phyloP scores from a whole-genome alignment of 352 stramenopile species.

The Blastocystis sp. region DNA sequence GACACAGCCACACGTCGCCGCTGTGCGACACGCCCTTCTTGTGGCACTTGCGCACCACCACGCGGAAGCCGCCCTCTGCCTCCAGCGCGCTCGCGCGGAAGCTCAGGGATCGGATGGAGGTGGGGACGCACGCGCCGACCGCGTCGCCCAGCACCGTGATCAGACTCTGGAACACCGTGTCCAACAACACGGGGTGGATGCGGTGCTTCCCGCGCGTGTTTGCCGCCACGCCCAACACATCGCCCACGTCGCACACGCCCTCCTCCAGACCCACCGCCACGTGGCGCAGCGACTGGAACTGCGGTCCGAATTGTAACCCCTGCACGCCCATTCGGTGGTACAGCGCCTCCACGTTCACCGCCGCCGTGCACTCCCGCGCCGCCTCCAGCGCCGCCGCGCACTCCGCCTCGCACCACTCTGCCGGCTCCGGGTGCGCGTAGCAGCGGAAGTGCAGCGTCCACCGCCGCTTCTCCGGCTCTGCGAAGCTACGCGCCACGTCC shows the following conservation, averaged over 20 bases:
- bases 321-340: slow-evolving; percentile 39
- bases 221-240: neutral
- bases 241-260: slow-evolving; percentile 5
- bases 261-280: slow-evolving; percentile 30
- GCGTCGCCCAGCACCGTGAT: slow-evolving; percentile 51
- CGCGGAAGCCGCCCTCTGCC: neutral
- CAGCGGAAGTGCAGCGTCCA: slow-evolving; percentile 66
- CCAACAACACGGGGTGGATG: slow-evolving; percentile 48
- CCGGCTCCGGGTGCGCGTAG: slow-evolving; percentile 14
- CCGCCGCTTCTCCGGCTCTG: slow-evolving; percentile 31
- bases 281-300: slow-evolving; percentile 46
- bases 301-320: slow-evolving; percentile 54
- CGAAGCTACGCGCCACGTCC: slow-evolving; percentile 24
- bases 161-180: slow-evolving; percentile 60
- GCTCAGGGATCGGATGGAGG: slow-evolving; percentile 11
- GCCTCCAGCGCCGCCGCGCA: neutral
- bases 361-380: neutral
- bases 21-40: slow-evolving; percentile 1
- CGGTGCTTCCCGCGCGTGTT: neutral
- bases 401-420: neutral
- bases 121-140: slow-evolving; percentile 22
- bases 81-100: neutral
- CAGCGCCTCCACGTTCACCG: slow-evolving; percentile 23
- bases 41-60: slow-evolving; percentile 9
- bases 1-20: slow-evolving; percentile 43